These are phyloP conservation scores for Biscogniauxia sp. DNA, from an alignment of 2,329 filamentous ascomycete genomes.

Conservation along the genomic window DNA sequence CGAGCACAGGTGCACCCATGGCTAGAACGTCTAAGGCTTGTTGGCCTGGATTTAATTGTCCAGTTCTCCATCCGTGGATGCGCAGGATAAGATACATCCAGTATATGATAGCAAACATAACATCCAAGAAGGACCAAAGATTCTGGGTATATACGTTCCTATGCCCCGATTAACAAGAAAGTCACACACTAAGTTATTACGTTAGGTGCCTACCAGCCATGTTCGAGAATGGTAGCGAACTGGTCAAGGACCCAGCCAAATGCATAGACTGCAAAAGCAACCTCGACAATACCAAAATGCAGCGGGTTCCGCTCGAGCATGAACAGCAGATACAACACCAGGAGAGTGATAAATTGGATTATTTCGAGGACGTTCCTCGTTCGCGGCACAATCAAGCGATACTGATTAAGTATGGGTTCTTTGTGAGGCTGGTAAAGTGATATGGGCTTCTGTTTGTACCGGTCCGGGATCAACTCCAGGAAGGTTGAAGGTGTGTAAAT, in stretches of 20 bases:
- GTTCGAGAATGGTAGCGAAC: slow-evolving; percentile 72
- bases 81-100: slow-evolving; percentile 66
- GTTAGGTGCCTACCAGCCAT: slow-evolving; percentile 53
- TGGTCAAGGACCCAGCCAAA: slow-evolving; percentile 79
- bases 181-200: background rate
- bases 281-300: slow-evolving; percentile 56
- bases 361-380: slow-evolving; percentile 75
- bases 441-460: slow-evolving; percentile 82
- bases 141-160: slow-evolving; percentile 85
- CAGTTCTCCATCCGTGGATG: slow-evolving; percentile 58
- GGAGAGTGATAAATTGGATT: slow-evolving; percentile 67
- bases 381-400: slow-evolving; percentile 77
- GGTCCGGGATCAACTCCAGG: slow-evolving; percentile 80
- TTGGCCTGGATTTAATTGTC: slow-evolving; percentile 49
- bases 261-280: slow-evolving; percentile 69
- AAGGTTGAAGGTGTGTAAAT: slow-evolving; percentile 81
- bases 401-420: slow-evolving; percentile 77
- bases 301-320: slow-evolving; percentile 67
- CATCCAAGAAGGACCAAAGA: slow-evolving; percentile 83
- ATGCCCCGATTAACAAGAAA: slow-evolving; percentile 4
- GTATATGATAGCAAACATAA: slow-evolving; percentile 73
- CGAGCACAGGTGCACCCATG: slow-evolving; percentile 72
- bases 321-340: slow-evolving; percentile 67
- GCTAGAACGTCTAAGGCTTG: slow-evolving; percentile 78
- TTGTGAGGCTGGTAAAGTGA: slow-evolving; percentile 75